Percentiles rank a stretch among this genome's conserved stretches.
These are phyloP conservation scores for Zea mays DNA, from an alignment of 176 grass and related monocot genomes.

Conservation along the genomic window Zm-B73-REFERENCE-NAM-5.0 NC_050098.1:43269001-43269500, in stretches of 20 bases:
- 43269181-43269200: too few relatives aligned
- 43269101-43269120: background rate
- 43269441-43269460: too few relatives aligned
- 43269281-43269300: conserved; percentile 59
- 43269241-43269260: background rate
- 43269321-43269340: conserved; percentile 37
- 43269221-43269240: background rate
- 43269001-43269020: too few relatives aligned
- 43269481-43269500: too few relatives aligned
- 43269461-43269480: too few relatives aligned
- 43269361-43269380: background rate
- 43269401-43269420: background rate
- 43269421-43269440: too few relatives aligned
- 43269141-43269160: too few relatives aligned
- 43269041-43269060: conserved; percentile 30
- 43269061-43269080: too few relatives aligned
- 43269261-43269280: conserved; percentile 46
- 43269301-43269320: conserved; percentile 56
- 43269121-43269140: too few relatives aligned
- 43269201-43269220: too few relatives aligned
- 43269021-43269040: background rate
- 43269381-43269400: background rate
- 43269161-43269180: too few relatives aligned
- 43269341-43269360: background rate
- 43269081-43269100: background rate